Base-by-base conservation (phyloP, 495 filamentous ascomycete genomes). In the Aspergillus haitiensis region DNA sequence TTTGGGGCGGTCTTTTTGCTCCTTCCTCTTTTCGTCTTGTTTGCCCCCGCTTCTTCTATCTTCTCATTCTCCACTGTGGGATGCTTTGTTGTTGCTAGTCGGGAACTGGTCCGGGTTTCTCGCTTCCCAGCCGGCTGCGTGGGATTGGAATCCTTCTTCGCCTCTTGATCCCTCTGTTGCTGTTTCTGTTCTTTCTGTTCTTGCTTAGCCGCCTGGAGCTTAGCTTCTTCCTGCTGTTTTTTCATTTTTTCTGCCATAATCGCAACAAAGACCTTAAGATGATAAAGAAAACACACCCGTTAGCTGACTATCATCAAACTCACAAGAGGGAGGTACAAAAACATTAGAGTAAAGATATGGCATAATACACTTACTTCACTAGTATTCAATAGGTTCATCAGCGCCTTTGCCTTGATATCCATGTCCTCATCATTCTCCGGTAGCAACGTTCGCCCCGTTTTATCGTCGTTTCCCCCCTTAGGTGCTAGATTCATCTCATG, bases 221-320 rank as follows among this genome's bases (percentile, higher is more conserved):
- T 77, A 40, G 82, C 81, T 27, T 81, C 78, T 36, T 85, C 82
- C 65, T 86, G 81, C 56, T 85, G 82, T 48, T 83, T 79, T 58
- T 84, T 81, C 80, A 86, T 86, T 58, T 86, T 85, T 35, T 81
- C 75, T 16, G 84, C 75, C 82, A 86, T 85, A 53, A 86, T 85
- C 1, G 78, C 60, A 54, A 78, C 75, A 53, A 78, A 80, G 2
- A 78, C 73, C 77, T 80, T 59, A 33, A 21, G 35, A 18, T 15
- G 55, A 34, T 6, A 34, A 21, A 32, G 13, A 34, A 47, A 16
- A 15, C 42, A 53, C 7, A 32, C 9, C 7, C 31, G n/a, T 52
- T 2, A 45, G 44, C 44, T 21, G 34, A 7, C 12, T 31, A 34
- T 16, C 45, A 16, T 27, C 45, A 15, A 18, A 18, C 18, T 15